Evolutionary conservation across 306 rosid genomes (phyloP), one percentile per base, ranked within the genome.

Genomic region (Coriaria nepalensis): DNA sequence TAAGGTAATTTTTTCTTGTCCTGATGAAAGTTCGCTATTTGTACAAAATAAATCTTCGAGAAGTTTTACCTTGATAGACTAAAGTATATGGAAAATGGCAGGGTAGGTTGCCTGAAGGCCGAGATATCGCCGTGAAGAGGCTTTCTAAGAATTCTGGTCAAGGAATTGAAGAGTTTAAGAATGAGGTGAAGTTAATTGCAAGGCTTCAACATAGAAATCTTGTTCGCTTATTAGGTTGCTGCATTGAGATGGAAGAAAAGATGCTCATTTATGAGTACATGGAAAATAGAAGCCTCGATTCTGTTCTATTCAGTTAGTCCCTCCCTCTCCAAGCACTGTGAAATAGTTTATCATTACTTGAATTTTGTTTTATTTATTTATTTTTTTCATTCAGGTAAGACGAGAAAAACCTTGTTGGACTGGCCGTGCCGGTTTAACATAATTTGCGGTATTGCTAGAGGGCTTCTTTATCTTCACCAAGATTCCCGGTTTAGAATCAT

Each of bases 151-250:
- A 35, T 38, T 83, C 94, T 0, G 73, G 63, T 6, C 94, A 83
- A 68, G 94, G 94, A 37, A 38, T 38, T 8, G 83, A 74, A 48
- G 94, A 83, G 43, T 83, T 83, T 66, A 83, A 67, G 68, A 83
- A 74, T 39, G 90, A 83, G 61, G 75, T 80, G 40, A 65, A 43
- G 57, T 55, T 83, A 47, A 80, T 83, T 43, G 90, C 65, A 35
- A 80, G 56, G 59, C 90, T 83, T 66, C 90, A 83, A 56, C 94
- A 83, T 53, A 44, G 75, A 55, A 83, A 83, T 63, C 86, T 83
- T 50, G 94, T 83, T 50, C 50, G 83, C 10, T 41, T 83, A 33
- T 51, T 77, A 12, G 94, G 86, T 60, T 79, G 79, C 50, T 83
- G 81, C 62, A 9, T 79, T 61, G 79, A 74, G 10, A 53, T 4